Evolutionary conservation across 129 eudicot genomes (phyloP).

Genomic region (Ambrosia artemisiifolia): DNA sequence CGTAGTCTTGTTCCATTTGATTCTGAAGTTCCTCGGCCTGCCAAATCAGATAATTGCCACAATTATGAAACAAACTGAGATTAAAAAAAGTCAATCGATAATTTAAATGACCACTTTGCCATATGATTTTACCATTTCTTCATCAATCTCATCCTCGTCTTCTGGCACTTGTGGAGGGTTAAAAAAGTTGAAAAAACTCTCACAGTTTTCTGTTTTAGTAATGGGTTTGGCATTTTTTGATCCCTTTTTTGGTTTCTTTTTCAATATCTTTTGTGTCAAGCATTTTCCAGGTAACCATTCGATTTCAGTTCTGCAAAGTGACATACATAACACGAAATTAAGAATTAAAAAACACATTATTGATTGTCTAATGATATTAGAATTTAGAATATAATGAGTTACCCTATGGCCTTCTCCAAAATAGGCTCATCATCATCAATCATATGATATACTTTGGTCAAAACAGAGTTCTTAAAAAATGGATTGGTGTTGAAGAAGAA

Average conservation of each 20-base stretch:
- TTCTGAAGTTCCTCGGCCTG: conserved; percentile 86
- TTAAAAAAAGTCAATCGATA: not conserved
- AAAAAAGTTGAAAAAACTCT: conserved; percentile 88
- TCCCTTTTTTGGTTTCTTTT: conserved; percentile 83
- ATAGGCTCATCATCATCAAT: conserved; percentile 94
- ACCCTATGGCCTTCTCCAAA: conserved; percentile 93
- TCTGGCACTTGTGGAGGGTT: conserved; percentile 82
- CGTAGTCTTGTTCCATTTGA: conserved; percentile 78
- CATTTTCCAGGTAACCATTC: conserved; percentile 90
- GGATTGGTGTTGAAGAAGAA: conserved; percentile 76
- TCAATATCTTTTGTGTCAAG: conserved; percentile 72
- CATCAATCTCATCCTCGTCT: conserved; percentile 77
- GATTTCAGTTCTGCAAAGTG: conserved; percentile 60
- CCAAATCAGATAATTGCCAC: not conserved
- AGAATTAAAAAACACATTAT: not conserved
- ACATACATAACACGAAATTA: not conserved
- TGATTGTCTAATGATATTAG: not conserved
- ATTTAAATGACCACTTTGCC: not conserved
- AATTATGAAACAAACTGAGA: not conserved
- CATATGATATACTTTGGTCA: conserved; percentile 88
- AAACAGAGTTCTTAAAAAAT: conserved; percentile 70
- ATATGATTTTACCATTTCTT: conserved; percentile 50
- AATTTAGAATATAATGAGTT: conserved; percentile 2
- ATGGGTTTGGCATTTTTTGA: conserved; percentile 67
- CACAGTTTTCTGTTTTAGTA: conserved; percentile 69